Conservation (phyloP, 1,139 yeast genomes). For the Taphrina wiesneri region DNA sequence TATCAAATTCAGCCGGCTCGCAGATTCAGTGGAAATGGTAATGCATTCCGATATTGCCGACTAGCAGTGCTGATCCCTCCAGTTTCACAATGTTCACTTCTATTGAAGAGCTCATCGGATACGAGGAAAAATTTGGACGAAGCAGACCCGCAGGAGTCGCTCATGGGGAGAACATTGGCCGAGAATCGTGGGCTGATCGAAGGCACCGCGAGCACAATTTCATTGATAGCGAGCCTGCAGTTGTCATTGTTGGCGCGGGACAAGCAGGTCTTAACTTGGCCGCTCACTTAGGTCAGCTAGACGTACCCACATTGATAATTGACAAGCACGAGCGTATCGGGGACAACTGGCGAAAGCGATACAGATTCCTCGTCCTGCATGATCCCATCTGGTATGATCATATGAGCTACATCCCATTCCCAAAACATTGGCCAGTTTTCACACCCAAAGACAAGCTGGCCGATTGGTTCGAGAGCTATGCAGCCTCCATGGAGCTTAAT, state of each 20-base stretch:
- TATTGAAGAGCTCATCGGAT: constrained; percentile 47
- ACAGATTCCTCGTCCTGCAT: constrained; percentile 51
- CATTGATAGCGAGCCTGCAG: constrained; percentile 47
- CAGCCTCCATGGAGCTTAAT: constrained; percentile 48
- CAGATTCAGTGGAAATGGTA: constrained; percentile 18
- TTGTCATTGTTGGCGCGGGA: constrained; percentile 53
- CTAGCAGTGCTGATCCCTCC: not conserved
- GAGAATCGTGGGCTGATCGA: constrained; percentile 45
- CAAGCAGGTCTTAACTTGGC: constrained; percentile 52
- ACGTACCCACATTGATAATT: constrained; percentile 48
- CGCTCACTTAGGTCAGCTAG: constrained; percentile 50
- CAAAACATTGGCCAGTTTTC: constrained; percentile 51
- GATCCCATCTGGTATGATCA: constrained; percentile 53
- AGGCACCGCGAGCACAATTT: constrained; percentile 40
- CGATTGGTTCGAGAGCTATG: constrained; percentile 50
- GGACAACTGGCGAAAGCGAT: constrained; percentile 53
- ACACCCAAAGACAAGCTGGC: constrained; percentile 53
- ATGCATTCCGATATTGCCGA: no score
- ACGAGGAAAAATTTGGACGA: constrained; percentile 47
- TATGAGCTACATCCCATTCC: constrained; percentile 49
- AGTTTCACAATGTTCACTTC: constrained; percentile 47
- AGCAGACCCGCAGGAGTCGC: constrained; percentile 49
- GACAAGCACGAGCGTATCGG: constrained; percentile 49
- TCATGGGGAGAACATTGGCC: constrained; percentile 49
- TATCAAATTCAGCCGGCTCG: constrained; percentile 7